Evolutionary conservation across 768 basidiomycete genomes (phyloP).

Genomic region (Xerocomus potaroensis): DNA sequence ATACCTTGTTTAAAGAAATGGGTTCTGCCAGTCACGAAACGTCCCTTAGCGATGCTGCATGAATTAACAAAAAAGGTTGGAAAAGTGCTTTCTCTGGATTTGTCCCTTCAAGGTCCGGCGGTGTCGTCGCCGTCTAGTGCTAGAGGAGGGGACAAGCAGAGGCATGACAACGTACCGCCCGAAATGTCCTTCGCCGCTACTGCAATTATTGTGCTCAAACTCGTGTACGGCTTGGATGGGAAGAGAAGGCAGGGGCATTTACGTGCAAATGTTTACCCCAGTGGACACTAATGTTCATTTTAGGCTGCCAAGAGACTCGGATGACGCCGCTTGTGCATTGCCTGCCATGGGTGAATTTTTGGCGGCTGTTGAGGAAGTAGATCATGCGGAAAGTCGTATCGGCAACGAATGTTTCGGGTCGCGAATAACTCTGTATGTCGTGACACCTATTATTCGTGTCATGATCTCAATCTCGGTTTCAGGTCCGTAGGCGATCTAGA

Average conservation of each 20-base stretch:
- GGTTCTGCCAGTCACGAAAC: neutral
- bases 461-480: constrained; percentile 5
- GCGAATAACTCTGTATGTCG: constrained; percentile 43
- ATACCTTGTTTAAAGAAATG: neutral
- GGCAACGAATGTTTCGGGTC: constrained; percentile 41
- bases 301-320: constrained; percentile 41
- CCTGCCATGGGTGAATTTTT: constrained; percentile 50
- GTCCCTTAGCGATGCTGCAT: constrained; percentile 53
- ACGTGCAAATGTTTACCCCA: constrained; percentile 2
- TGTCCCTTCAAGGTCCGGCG: constrained; percentile 55
- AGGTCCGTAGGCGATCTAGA: constrained; percentile 55
- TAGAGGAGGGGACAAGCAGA: constrained; percentile 39
- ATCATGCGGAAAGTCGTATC: constrained; percentile 29
- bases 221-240: constrained; percentile 83
- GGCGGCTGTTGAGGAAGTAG: constrained; percentile 35
- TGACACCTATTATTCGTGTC: constrained; percentile 7
- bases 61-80: constrained; percentile 56
- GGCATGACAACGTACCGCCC: constrained; percentile 60
- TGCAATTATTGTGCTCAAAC: constrained; percentile 70
- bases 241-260: constrained; percentile 43
- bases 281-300: constrained; percentile 12
- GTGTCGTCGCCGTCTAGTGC: constrained; percentile 38
- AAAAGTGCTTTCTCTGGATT: constrained; percentile 50
- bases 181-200: constrained; percentile 60
- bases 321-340: constrained; percentile 61